These are phyloP conservation scores for Ceriops tagal DNA, from an alignment of 345 rosid species.

Conservation along the genomic window DNA sequence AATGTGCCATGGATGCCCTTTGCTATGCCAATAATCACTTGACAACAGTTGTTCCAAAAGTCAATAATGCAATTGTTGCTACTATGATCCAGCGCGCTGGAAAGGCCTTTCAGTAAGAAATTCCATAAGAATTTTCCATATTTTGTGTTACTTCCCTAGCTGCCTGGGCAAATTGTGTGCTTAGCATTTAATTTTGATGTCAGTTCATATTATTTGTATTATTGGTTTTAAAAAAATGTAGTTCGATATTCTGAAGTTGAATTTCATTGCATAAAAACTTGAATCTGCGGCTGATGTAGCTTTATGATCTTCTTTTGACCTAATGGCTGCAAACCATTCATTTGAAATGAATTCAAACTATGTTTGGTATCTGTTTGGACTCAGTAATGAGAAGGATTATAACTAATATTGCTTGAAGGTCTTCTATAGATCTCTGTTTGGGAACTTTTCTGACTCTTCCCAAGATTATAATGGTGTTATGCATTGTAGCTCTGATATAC, in stretches of 20 bases:
- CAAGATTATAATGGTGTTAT: no score
- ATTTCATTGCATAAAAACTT: background rate
- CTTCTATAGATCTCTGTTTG: no score
- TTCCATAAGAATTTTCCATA: background rate
- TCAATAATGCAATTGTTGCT: constrained; percentile 66
- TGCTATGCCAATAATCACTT: constrained; percentile 72
- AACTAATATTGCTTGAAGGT: no score
- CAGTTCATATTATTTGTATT: no score
- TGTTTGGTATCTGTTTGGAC: no score
- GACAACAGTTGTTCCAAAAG: constrained; percentile 59
- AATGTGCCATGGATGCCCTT: constrained; percentile 77
- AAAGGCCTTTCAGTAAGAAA: constrained; percentile 55
- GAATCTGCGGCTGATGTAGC: background rate
- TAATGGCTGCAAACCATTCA: no score
- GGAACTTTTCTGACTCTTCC: no score
- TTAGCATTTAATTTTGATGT: background rate
- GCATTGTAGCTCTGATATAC: no score
- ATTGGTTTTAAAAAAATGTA: no score
- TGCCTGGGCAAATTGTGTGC: background rate
- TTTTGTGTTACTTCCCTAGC: no score
- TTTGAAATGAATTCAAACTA: background rate
- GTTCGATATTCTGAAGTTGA: background rate
- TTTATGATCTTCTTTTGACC: no score
- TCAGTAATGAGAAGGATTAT: no score
- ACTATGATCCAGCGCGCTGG: constrained; percentile 88